Percentiles rank a stretch among this genome's conserved stretches.
Conservation (phyloP, 1,139 yeast species). For the Kodamaea sp. region DNA sequence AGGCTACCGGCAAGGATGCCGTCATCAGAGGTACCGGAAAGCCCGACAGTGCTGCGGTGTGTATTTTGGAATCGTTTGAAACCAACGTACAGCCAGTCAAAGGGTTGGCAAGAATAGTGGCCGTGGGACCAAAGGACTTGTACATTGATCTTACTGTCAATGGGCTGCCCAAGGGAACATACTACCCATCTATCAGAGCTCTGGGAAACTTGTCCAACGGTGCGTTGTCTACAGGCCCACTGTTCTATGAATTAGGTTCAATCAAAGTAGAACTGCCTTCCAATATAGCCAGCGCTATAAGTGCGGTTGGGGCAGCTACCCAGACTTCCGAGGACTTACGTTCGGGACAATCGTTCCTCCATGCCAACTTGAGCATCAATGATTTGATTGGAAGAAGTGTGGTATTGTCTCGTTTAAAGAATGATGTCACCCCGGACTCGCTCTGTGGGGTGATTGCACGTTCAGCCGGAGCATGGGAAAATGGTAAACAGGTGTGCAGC, state of each 20-base stretch:
- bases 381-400: constrained; percentile 82
- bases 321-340: constrained; percentile 17
- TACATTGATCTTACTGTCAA: constrained; percentile 78
- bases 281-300: constrained; percentile 32
- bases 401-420: constrained; percentile 52
- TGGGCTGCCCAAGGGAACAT: constrained; percentile 65
- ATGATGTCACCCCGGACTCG: constrained; percentile 43
- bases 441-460: constrained; percentile 90
- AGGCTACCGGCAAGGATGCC: constrained; percentile 79
- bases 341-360: constrained; percentile 67
- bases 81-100: constrained; percentile 59
- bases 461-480: constrained; percentile 97
- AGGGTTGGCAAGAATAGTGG: constrained; percentile 87
- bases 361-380: constrained; percentile 55
- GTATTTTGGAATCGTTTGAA: constrained; percentile 77
- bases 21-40: constrained; percentile 89
- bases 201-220: constrained; percentile 81
- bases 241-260: constrained; percentile 49
- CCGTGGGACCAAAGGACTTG: constrained; percentile 49
- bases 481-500: constrained; percentile 87
- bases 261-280: constrained; percentile 35
- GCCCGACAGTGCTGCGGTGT: constrained; percentile 88
- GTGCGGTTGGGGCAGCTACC: constrained; percentile 40
- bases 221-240: constrained; percentile 65
- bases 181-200: constrained; percentile 67